Evolutionary conservation across 2,329 filamentous ascomycete species (phyloP), one percentile per base, ranked within the genome.

Genomic region (Coniosporium tulheliwenetii): DNA sequence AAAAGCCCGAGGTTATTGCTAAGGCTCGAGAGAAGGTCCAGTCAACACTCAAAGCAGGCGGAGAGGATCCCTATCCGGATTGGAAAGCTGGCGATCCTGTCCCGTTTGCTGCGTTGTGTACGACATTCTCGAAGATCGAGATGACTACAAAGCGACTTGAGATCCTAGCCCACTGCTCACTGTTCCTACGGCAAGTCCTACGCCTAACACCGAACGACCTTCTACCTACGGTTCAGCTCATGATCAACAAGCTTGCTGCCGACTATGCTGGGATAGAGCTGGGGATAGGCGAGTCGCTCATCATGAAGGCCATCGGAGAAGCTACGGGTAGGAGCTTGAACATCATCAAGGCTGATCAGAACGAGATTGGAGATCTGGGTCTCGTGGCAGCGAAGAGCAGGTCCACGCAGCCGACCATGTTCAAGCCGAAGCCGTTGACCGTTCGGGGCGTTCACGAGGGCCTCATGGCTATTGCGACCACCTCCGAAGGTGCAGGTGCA

Each of bases 251-350:
- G 59, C 75, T 98, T 19, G 91, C 91, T 2, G 89, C 91, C 2
- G 91, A 98, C 55, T 98, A 95, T 58, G 81, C 87, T 36, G 91
- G 91, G 14, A 87, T 98, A 46, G 91, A 98, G 61, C 71, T 98
- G 29, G 91, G 91, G n/a, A 98, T 98, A 51, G 91, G 91, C 42
- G 91, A 98, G 62, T 96, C 89, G 1, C 64, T 98, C 26, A 95
- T 98, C 52, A 96, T 96, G 87, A 98, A 96, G 60, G 85, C 91
- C 5, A 93, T 98, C 53, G 89, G 89, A 9, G 89, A 96, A 64
- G 82, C 80, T 29, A 98, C 91, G 0, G 91, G 91, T 8, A 79
- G 91, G 45, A 93, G 79, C 52, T 63, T 95, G 37, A 73, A 80
- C 32, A 79, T 94, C 40, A 94, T 98, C 67, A 96, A 95, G 64